Base-by-base conservation (phyloP, 164 flowering plant genomes). In the Brasenia schreberi region DNA sequence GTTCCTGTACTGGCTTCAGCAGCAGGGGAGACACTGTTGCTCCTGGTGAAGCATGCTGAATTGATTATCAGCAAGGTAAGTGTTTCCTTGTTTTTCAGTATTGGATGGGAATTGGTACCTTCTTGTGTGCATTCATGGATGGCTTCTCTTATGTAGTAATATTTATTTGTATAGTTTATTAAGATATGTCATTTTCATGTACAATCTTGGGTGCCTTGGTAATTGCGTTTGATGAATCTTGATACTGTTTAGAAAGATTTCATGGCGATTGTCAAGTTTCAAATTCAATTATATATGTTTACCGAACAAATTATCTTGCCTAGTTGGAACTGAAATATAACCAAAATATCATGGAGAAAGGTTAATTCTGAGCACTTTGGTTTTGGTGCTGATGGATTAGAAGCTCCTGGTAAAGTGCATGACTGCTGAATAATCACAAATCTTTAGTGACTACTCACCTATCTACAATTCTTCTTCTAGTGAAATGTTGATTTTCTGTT, bases 1-100 rank as follows among this genome's bases (percentile, higher is more conserved):
- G 82, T 85, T 74, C 97, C 99, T 76, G 99, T 94, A 64, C 75
- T 94, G 70, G 85, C 80, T 71, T 74, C 84, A 71, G 99, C 99
- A 69, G 74, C 89, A 3, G 99, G 97, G 17, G 99, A 94, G 67
- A 89, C 99, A 65, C 72, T 94, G 59, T 77, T 94, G 80, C 83
- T 94, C 66, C 93, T 94, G 69, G 88, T 94, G 73, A 94, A 89
- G 80, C 95, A 88, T 77, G 91, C 96, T n/a, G 96, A 94, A 23
- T 88, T 91, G 65, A 86, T 94, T 70, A 87, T 91, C 62, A 79
- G 77, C 81, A 94, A 94, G 99, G 99, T 91, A 75, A 74, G 39
- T 69, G 58, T 18, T 58, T 23, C 65, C 19, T 66, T 43, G n/a
- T 42, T 2, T 45, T 45, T 45, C 53, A 7, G 53, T 7, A 7